Base-by-base conservation (phyloP, 1,284 basidiomycete genomes). In the Papiliotrema flavescens region DNA sequence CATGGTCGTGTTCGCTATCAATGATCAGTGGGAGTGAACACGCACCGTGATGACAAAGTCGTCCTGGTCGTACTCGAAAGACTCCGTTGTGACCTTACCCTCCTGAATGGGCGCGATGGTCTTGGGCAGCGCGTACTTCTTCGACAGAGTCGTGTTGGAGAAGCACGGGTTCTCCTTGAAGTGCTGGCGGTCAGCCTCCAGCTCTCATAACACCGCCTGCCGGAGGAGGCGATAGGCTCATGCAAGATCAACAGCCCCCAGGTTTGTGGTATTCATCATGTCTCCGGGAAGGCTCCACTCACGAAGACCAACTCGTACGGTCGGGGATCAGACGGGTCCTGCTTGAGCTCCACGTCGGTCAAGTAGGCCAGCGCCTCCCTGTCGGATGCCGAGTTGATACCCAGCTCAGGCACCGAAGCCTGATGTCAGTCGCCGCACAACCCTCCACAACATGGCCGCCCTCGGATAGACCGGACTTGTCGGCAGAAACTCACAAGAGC, bases 91-190 rank as follows among this genome's bases (percentile, higher is more conserved):
- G 57, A 74, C 61, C 15, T 57, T 53, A 7, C 67, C 73, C 49
- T 71, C 71, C 32, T 56, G 62, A 8, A 65, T 68, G 17, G 62
- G 22, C 34, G 47, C 49, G 17, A 61, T 51, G 20, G 59, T 64
- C 22, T 67, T 54, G 11, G 56, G 57, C 13, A 76, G 60, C 5
- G 63, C 47, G 60, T 66, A 76, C 51, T 66, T 68, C 64, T 76
- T 76, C 43, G 56, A 60, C 23, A 77, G 58, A 4, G 66, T 64
- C 43, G 59, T 59, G 66, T 77, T 71, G 55, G 62, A 59, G 61
- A 77, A 77, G 65, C 64, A 77, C 2, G 73, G 73, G 69, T 77
- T 77, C 60, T 76, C 71, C 37, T 56, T 61, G 56, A 77, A 77
- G 57, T 71, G 67, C 69, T 70, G 37, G 32, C 2, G 15, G 35